Base-by-base conservation (phyloP, 2,329 filamentous ascomycete genomes). In the Huntiella bhutanensis region DNA sequence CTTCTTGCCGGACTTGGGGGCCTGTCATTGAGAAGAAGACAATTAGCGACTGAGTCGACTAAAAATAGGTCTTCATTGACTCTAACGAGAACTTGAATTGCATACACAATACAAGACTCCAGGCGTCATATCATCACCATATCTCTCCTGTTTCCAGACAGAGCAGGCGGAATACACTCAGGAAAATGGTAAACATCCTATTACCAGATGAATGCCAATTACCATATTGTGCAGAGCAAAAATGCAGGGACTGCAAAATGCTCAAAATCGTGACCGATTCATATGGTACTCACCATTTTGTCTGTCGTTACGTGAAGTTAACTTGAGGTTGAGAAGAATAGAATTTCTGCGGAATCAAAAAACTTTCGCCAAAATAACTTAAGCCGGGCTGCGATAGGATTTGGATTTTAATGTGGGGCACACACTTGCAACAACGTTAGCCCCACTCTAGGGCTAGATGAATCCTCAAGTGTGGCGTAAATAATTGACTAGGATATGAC, bases 1-100 rank as follows among this genome's bases (percentile, higher is more conserved):
- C 77, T 95, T 96, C 83, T 95, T 96, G 75, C 86, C 86, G 63
- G 73, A 65, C 75, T 96, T 98, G 66, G 88, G 83, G 82, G 91
- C 85, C 91, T 96, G 74, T 96, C 87, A 96, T 96, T 91, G 88
- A 96, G 88, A 85, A 92, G 46, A 87, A 91, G 82, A 93, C 50
- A 49, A 85, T 93, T 82, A 95, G 86, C 81, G 69, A 75, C 72
- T 77, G 75, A 79, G 75, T 80, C 80, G 72, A 78, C 77, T 68
- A 68, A 69, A 22, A 69, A 70, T 72, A 66, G 63, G 73, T 82
- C 80, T 85, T 82, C 46, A 42, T 52, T 81, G 69, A 82, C 85
- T 93, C 85, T 92, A 92, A 70, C 80, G 84, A 91, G 81, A 73
- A 55, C 55, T 67, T 41, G 12, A 36, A 36, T 33, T 15, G 17